phyloP scores from a whole-genome alignment of 371 early-diverging fungal genomes.

The Mucor piriformis region DNA sequence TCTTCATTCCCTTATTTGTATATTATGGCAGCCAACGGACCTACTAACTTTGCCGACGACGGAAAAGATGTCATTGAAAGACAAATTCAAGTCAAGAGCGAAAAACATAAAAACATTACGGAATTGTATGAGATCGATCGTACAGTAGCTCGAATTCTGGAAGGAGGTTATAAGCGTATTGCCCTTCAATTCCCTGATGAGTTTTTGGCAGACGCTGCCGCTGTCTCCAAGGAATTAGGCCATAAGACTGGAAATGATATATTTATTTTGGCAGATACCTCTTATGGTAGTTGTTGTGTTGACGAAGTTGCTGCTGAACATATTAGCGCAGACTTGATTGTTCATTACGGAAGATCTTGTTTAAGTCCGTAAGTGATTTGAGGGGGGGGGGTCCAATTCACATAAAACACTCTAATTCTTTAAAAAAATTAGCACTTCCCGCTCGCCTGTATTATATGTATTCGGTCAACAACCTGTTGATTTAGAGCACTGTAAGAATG shows the following conservation, averaged over 20 bases:
- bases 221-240: slow-evolving; percentile 58
- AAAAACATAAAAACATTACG: slow-evolving; percentile 38
- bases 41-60: slow-evolving; percentile 69
- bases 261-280: slow-evolving; percentile 90
- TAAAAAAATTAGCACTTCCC: slow-evolving; percentile 63
- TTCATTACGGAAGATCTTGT: slow-evolving; percentile 94
- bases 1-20: neutral
- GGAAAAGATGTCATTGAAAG: slow-evolving; percentile 66
- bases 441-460: slow-evolving; percentile 83
- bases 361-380: slow-evolving; percentile 69
- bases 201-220: slow-evolving; percentile 71
- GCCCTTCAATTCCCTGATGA: slow-evolving; percentile 96
- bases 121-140: slow-evolving; percentile 71
- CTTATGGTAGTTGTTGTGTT: slow-evolving; percentile 96
- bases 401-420: neutral
- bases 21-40: slow-evolving; percentile 43
- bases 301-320: slow-evolving; percentile 96
- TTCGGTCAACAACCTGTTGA: slow-evolving; percentile 81
- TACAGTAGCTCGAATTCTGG: slow-evolving; percentile 55
- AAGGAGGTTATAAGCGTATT: slow-evolving; percentile 59
- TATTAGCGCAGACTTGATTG: slow-evolving; percentile 77
- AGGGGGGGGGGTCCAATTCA: neutral
- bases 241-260: slow-evolving; percentile 51
- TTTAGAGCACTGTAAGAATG: slow-evolving; percentile 48
- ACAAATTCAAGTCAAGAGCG: slow-evolving; percentile 49